phyloP scores from a whole-genome alignment of 2,329 filamentous ascomycete genomes.

The Diaporthe destruens region DNA sequence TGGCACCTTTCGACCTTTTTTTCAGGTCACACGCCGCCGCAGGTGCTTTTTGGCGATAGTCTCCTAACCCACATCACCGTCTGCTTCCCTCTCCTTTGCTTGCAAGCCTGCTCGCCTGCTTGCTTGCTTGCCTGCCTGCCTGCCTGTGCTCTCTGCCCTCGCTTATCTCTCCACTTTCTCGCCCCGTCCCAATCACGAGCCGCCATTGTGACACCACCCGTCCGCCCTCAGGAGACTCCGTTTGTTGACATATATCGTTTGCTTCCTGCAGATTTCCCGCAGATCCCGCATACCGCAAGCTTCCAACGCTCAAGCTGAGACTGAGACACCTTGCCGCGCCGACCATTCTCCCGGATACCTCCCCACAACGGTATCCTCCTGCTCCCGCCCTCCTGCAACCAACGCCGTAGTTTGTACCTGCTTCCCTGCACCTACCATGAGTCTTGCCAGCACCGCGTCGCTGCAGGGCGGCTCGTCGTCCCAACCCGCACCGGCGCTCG shows the following conservation, averaged over 20 bases:
- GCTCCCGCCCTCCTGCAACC: conserved; percentile 2
- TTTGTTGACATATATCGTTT: conserved; percentile 39
- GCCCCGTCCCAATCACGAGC: conserved; percentile 12
- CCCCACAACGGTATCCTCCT: conserved; percentile 16
- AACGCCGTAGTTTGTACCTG: conserved; percentile 28
- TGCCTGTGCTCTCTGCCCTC: conserved; percentile 19
- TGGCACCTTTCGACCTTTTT: conserved; percentile 32
- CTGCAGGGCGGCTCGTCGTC: conserved; percentile 48
- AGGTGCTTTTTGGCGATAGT: conserved; percentile 36
- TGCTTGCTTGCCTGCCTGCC: background rate
- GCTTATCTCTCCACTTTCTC: conserved; percentile 29
- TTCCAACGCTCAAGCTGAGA: background rate
- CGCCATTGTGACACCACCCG: conserved; percentile 31
- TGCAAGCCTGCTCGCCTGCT: too few species aligned
- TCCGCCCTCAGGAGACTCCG: conserved; percentile 24
- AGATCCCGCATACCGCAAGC: conserved; percentile 26
- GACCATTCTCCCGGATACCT: conserved; percentile 24
- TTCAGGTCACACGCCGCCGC: conserved; percentile 36
- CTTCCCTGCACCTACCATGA: conserved; percentile 45
- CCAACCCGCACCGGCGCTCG: conserved; percentile 46
- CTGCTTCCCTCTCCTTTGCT: conserved; percentile 2
- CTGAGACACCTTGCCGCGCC: conserved; percentile 33
- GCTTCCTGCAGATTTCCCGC: conserved; percentile 37
- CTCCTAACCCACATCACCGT: conserved; percentile 32
- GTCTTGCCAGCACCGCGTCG: conserved; percentile 46